Evolutionary conservation across 2,329 filamentous ascomycete genomes (phyloP), one percentile per base, ranked within the genome.

Genomic region (Immersiporthe knoxdaviesiana): DNA sequence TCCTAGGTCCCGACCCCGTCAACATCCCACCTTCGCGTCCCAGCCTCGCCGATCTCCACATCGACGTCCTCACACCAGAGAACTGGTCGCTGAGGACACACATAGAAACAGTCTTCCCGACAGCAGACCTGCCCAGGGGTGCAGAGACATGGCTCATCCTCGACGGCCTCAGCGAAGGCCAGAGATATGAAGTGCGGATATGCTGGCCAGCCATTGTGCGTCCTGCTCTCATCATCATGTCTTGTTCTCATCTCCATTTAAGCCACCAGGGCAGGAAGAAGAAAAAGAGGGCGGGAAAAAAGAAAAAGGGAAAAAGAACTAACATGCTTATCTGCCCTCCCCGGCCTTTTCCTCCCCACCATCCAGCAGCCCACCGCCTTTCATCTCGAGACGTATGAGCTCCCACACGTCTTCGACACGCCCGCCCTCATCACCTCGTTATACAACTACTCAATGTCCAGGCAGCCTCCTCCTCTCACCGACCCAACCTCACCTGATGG

Each of bases 201-300:
- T 98, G 95, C 81, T 99, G 95, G 94, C 86, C 93, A 70, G 96
- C 96, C 54, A 96, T 91, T 71, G 95, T 97, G 85, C 80, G 92
- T 85, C 41, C 44, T 47, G 7, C 58, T 62, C 11, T 30, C 61
- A 8, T 58, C 65, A 65, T n/a, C 35, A n/a, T n/a, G 8, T 27
- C 21, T 44, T 16, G 2, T 10, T 50, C 27, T 37, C 18, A 14
- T 54, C 27, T 21, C n/a, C 6, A 7, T 12, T 5, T 54, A 12
- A 16, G 8, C 39, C 16, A 47, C 44, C 6, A n/a, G 18, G 14
- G 2, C 5, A 18, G 2, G 14, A 18, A n/a, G 10, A 8, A n/a
- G 27, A 64, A 21, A 41, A n/a, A 60, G 12, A 30, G n/a, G 24
- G 5, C 14, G 11, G 27, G 18, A 30, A 32, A 37, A 4, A n/a